Evolutionary conservation across 208 protist genomes (phyloP).

Genomic region (Endotrypanum monterogeii): DNA sequence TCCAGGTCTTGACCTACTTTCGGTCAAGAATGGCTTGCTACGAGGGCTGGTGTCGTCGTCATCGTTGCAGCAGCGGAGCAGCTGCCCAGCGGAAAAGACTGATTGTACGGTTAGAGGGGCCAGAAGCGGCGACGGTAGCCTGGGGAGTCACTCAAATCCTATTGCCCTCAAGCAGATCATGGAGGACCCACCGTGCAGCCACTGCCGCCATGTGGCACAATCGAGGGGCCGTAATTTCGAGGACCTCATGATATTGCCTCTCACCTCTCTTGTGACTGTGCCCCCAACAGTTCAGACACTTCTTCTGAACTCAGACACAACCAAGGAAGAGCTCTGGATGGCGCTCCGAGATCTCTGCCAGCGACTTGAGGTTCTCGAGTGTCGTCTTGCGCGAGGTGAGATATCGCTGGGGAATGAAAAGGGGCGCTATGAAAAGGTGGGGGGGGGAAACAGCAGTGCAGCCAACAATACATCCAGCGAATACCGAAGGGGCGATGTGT

Average conservation of each 20-base stretch:
- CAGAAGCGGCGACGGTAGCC: too few relatives aligned
- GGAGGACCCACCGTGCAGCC: too few relatives aligned
- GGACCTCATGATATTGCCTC: slow-evolving; percentile 1
- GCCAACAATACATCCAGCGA: not conserved
- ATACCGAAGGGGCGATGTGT: not conserved
- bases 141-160: too few relatives aligned
- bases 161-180: too few relatives aligned
- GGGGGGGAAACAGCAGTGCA: not conserved
- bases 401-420: not conserved
- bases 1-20: not conserved
- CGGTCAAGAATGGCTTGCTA: not conserved
- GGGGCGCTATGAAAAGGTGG: not conserved
- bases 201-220: not conserved
- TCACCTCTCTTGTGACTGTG: slow-evolving; percentile 16
- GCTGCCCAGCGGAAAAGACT: not conserved
- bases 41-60: not conserved
- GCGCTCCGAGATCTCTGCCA: slow-evolving; percentile 24
- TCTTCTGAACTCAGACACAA: slow-evolving; percentile 19
- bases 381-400: slow-evolving; percentile 10
- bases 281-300: slow-evolving; percentile 17
- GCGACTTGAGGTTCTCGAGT: slow-evolving; percentile 19
- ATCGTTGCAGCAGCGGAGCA: not conserved
- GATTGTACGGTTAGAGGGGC: not conserved
- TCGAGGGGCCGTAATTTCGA: not conserved
- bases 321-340: slow-evolving; percentile 24